Percentiles rank a stretch among this genome's conserved stretches.
Evolutionary conservation across 257 asterid species (phyloP).

Genomic region (Paraleonurus japonicus): DNA sequence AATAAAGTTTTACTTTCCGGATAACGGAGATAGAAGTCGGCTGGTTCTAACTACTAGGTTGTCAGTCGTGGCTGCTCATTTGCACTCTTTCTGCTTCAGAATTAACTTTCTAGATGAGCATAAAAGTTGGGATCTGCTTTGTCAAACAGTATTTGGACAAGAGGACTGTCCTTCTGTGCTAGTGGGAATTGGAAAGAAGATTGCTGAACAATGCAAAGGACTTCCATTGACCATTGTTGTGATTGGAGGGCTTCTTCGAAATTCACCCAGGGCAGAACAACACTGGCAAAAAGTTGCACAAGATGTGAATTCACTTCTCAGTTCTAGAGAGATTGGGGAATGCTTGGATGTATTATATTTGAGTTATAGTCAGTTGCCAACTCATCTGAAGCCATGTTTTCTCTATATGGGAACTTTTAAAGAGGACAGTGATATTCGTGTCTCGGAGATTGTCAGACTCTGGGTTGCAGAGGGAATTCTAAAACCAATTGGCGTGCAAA

Average conservation of each 20-base stretch:
- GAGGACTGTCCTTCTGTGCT: neutral
- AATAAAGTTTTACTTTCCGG: neutral
- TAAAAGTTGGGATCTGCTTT: neutral
- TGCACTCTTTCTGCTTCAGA: neutral
- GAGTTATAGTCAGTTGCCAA: constrained; percentile 8
- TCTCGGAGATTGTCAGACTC: neutral
- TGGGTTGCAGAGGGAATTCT: constrained; percentile 23
- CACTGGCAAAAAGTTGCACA: neutral
- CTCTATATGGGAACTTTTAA: constrained; percentile 1
- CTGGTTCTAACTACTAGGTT: constrained; percentile 2
- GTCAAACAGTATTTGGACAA: constrained; percentile 6
- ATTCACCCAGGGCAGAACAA: neutral
- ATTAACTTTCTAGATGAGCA: neutral
- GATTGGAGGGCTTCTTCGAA: constrained; percentile 15
- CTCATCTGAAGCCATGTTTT: constrained; percentile 23
- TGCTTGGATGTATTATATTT: constrained; percentile 7
- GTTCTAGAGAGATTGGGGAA: neutral
- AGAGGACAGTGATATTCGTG: neutral
- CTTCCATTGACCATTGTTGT: constrained; percentile 9
- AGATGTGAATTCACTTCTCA: neutral
- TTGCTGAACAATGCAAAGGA: constrained; percentile 9
- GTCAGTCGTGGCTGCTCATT: neutral
- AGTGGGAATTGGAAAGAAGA: neutral
- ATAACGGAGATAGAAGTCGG: neutral
- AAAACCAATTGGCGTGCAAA: neutral